phyloP scores from a whole-genome alignment of 31 red algal genomes.

The Odonthalia washingtoniensis region DNA sequence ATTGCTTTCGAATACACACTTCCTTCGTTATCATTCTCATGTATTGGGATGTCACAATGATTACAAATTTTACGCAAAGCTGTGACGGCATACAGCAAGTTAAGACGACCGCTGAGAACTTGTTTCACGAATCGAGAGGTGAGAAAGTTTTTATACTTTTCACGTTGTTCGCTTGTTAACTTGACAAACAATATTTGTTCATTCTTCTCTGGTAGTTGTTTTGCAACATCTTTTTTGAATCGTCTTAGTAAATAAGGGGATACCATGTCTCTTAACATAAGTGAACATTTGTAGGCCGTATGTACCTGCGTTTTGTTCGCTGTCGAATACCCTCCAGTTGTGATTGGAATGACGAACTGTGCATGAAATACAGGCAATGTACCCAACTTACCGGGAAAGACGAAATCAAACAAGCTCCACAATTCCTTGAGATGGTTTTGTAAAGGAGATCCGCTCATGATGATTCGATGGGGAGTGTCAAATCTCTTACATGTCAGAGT shows the following conservation, averaged over 20 bases:
- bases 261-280: slow-evolving; percentile 82
- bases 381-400: slow-evolving; percentile 95
- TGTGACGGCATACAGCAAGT: slow-evolving; percentile 90
- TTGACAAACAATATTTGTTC: no score
- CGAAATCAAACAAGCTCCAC: slow-evolving; percentile 99
- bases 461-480: slow-evolving; percentile 93
- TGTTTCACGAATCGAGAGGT: slow-evolving; percentile 75
- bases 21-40: slow-evolving; percentile 58
- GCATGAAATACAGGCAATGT: slow-evolving; percentile 94
- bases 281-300: slow-evolving; percentile 98
- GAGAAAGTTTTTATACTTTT: slow-evolving; percentile 86
- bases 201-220: no score
- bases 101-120: slow-evolving; percentile 85
- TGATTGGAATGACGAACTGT: slow-evolving; percentile 95
- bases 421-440: slow-evolving; percentile 98
- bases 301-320: no score
- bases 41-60: slow-evolving; percentile 86
- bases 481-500: slow-evolving; percentile 92
- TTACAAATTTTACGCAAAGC: slow-evolving; percentile 98
- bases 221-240: slow-evolving; percentile 94
- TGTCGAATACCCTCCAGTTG: slow-evolving; percentile 92
- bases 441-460: slow-evolving; percentile 93
- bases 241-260: slow-evolving; percentile 92
- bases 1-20: no score
- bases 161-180: slow-evolving; percentile 80